Evolutionary conservation across 176 grass and related monocot genomes (phyloP), one percentile per base, ranked within the genome.

Genomic region (Oryza brachyantha): DNA sequence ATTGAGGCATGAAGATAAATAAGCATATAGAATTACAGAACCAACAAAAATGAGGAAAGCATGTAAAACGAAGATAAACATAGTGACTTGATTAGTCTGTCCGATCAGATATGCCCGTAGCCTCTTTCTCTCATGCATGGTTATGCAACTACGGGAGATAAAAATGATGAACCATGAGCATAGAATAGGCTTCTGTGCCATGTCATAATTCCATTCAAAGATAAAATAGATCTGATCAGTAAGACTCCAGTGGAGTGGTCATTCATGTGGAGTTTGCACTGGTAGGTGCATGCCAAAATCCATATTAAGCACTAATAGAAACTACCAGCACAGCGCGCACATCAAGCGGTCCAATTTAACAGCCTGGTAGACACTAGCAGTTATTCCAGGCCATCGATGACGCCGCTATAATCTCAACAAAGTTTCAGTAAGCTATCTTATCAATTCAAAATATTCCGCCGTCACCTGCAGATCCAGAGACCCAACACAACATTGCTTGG

Each of bases 1-100:
- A 43, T 40, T 77, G 35, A 79, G 41, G 62, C 25, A 73, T 34
- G 17, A 74, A 81, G 36, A 74, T 75, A 26, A 81, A 52, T 66
- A 45, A 61, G 52, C 3, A 16, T 19, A 28, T 12, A 70, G 28
- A 12, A 39, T 31, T 16, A 46, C 3, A n/a, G 37, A 82, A 52
- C 11, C 19, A 72, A 42, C 19, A 34, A 70, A 28, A 60, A 71
- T 8, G 11, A 12, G 13, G 19, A 22, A 39, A 45, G 29, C 21
- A 29, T 36, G 10, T 12, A 21, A 25, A 26, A 45, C 25, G 24
- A 10, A 34, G 5, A 54, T 45, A 54, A 29, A n/a, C 16, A 24
- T 57, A 57, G 21, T 57, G 24, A 57, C 52, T 24, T 2, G 2
- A 9, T 57, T 17, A 57, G 52, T 57, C 52, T 57, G 19, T 24